Base-by-base conservation (phyloP, 2,329 filamentous ascomycete genomes). In the Fusarium multiceps region DNA sequence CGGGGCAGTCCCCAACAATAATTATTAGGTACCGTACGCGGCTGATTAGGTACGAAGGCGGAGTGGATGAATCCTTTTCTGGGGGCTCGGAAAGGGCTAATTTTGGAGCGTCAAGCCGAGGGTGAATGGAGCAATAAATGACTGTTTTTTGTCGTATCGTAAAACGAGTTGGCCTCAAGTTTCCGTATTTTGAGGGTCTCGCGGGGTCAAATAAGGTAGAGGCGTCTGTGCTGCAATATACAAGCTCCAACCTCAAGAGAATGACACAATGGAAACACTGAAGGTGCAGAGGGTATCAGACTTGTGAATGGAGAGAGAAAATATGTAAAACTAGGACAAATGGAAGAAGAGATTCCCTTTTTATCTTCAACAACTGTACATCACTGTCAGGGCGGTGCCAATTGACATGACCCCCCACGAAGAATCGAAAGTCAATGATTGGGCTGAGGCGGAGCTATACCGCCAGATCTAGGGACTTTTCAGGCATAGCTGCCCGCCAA, bases 351-450 rank as follows among this genome's bases (percentile, higher is more conserved):
- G 18, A 27, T 20, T 50, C 30, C n/a, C 53, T 40, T 64, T 68
- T 69, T 69, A 61, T 63, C n/a, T 45, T 23, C 50, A 12, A 37
- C 18, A 13, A 18, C 46, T 47, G 63, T 59, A 59, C 58, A 68
- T 71, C 57, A 49, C 46, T 59, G 55, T 55, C 60, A 59, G 58
- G 60, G 49, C 48, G 66, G 71, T 73, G 72, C 59, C 67, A 69
- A 71, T 68, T 61, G 23, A 51, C 25, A 53, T 30, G 51, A 65
- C 65, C 71, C 72, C 73, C 72, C 71, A 69, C 64, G 61, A 21
- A 49, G 65, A 66, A 72, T 59, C 62, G 46, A 41, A 16, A 37
- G 25, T 48, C 34, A 12, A 49, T 75, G 73, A 75, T 74, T 75
- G 72, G 72, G 59, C 46, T 66, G 53, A 32, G 18, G 43, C 30